A percentile compares a stretch with the other conserved stretches of the same genome.
These are phyloP conservation scores for Monilinia aucupariae DNA, from an alignment of 2,329 filamentous ascomycete genomes.

Conservation along the genomic window DNA sequence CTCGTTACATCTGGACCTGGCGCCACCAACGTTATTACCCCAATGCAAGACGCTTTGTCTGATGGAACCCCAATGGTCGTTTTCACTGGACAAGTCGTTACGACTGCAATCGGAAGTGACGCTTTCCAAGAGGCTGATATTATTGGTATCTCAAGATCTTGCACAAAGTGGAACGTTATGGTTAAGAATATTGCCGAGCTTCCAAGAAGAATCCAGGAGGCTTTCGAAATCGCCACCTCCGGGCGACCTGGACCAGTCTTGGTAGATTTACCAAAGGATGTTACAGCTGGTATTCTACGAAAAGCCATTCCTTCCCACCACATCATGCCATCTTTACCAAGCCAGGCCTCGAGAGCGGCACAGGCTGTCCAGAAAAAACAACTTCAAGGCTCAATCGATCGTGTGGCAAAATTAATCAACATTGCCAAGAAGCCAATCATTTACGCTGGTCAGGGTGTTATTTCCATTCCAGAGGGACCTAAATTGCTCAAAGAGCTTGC, in stretches of 20 bases:
- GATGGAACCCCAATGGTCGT: constrained; percentile 96
- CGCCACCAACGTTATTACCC: constrained; percentile 93
- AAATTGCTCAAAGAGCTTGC: constrained; percentile 77
- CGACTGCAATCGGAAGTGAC: constrained; percentile 85
- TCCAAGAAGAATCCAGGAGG: constrained; percentile 90
- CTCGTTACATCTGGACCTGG: constrained; percentile 95
- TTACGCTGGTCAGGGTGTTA: constrained; percentile 87
- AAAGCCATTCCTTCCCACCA: constrained; percentile 68
- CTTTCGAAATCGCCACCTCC: constrained; percentile 94
- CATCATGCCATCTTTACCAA: constrained; percentile 67
- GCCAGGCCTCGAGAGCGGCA: constrained; percentile 77
- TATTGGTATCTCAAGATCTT: constrained; percentile 85
- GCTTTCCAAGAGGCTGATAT: constrained; percentile 97
- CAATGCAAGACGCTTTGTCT: constrained; percentile 91
- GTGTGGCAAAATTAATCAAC: constrained; percentile 79
- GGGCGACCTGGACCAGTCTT: constrained; percentile 91
- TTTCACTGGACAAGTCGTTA: constrained; percentile 89
- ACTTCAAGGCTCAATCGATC: constrained; percentile 65
- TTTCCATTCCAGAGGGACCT: constrained; percentile 73
- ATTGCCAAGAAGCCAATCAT: constrained; percentile 89
- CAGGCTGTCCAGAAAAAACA: constrained; percentile 67
- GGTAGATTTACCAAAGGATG: constrained; percentile 93
- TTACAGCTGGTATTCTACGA: constrained; percentile 78
- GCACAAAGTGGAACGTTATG: constrained; percentile 99
- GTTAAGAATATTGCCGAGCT: constrained; percentile 92